These are phyloP conservation scores for Schizonepeta tenuifolia DNA, from an alignment of 257 asterid genomes.

Conservation along the genomic window DNA sequence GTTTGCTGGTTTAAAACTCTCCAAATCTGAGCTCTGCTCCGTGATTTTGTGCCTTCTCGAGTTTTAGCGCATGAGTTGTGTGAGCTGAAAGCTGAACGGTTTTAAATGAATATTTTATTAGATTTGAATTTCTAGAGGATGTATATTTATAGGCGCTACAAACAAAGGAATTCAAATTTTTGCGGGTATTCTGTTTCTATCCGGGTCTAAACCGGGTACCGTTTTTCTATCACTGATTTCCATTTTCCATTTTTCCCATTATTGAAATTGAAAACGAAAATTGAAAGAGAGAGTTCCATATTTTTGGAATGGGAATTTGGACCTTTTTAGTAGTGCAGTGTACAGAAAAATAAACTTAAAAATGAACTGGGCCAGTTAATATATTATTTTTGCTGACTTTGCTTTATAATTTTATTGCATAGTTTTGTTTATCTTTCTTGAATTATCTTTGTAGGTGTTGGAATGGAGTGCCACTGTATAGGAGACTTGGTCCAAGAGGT, in stretches of 20 bases:
- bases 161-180: conserved; percentile 36
- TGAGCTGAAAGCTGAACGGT: conserved; percentile 29
- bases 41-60: too few relatives aligned
- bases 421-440: too few relatives aligned
- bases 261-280: too few relatives aligned
- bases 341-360: too few relatives aligned
- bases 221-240: neutral
- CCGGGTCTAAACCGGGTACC: conserved; percentile 10
- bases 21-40: neutral
- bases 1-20: neutral
- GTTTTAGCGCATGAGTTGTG: conserved; percentile 33
- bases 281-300: neutral
- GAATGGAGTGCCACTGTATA: too few relatives aligned
- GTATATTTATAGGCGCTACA: conserved; percentile 51
- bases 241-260: neutral
- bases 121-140: conserved; percentile 23
- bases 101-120: conserved; percentile 11
- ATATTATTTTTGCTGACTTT: too few relatives aligned
- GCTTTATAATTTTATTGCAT: too few relatives aligned
- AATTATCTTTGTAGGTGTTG: too few relatives aligned
- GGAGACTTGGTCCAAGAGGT: too few relatives aligned
- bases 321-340: too few relatives aligned
- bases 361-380: too few relatives aligned
- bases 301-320: too few relatives aligned
- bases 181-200: conserved; percentile 11